Evolutionary conservation across 306 rosid genomes (phyloP), one percentile per base, ranked within the genome.

Genomic region (Pterocarpus macrocarpus): DNA sequence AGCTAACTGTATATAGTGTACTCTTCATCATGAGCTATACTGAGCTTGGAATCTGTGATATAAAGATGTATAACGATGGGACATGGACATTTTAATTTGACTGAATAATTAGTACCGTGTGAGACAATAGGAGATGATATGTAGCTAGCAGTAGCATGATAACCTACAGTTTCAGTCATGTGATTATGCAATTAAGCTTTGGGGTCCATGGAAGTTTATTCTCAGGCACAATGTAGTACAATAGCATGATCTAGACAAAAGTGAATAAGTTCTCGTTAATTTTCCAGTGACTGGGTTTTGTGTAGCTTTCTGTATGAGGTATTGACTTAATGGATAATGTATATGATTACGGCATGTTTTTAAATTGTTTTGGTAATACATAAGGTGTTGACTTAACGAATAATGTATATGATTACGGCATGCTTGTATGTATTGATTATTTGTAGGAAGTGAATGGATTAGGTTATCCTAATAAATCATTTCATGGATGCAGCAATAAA

Each of bases 401-500:
- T 22, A 22, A 47, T 56, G 53, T 69, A 16, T 52, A 45, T 52
- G 12, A 52, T 34, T 15, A 28, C 44, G 15, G 35, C 22, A 36
- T 52, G 14, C 41, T 7, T 79, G 66, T 69, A 33, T 53, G 64
- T 71, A 63, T 62, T 78, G 13, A 11, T 41, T 41, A 64, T 55
- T 39, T 66, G 69, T 72, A 41, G 41, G 73, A 44, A 41, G 49
- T 77, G 77, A 73, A 33, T 22, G 12, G 34, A n/a, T 43, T 62
- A 76, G 17, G 64, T 80, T 32, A 38, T 52, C 43, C 69, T 81
- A 81, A 78, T 64, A 71, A 81, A 71, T 58, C 32, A 44, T 80
- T 52, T 52, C 58, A 81, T 84, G 63, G 71, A 28, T 85, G 87
- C 97, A 96, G 98, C 97, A 92, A 91, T 76, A 96, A 92, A 86